Percentiles rank a stretch among this genome's conserved stretches.
These are phyloP conservation scores for Dactylonectria estremocensis DNA, from an alignment of 2,329 filamentous ascomycete species.

Conservation along the genomic window DNA sequence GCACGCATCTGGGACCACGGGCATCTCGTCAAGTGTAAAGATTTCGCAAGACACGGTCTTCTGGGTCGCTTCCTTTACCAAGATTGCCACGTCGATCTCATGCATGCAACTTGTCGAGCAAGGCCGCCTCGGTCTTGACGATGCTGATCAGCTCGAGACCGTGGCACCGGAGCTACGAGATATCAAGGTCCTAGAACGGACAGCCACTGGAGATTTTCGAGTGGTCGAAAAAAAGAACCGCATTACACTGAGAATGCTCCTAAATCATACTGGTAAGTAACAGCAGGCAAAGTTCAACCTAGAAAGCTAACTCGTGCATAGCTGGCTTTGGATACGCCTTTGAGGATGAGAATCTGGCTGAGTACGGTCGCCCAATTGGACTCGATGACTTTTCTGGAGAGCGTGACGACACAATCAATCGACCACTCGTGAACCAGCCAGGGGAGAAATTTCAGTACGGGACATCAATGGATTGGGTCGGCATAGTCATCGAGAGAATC, in stretches of 20 bases:
- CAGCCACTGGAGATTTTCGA: neutral
- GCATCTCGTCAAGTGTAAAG: neutral
- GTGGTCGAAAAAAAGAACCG: neutral
- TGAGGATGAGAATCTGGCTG: conserved; percentile 14
- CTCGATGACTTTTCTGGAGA: conserved; percentile 22
- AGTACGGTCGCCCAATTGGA: conserved; percentile 17
- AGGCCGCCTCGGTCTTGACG: conserved; percentile 2
- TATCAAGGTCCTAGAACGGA: conserved; percentile 11
- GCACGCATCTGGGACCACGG: conserved; percentile 14
- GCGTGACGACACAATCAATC: neutral
- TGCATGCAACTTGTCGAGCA: conserved; percentile 29
- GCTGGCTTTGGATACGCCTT: conserved; percentile 30
- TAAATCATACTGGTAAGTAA: conserved; percentile 20
- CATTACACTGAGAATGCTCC: conserved; percentile 24
- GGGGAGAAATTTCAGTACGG: conserved; percentile 32
- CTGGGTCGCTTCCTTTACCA: conserved; percentile 25
- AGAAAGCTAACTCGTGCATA: too few relatives aligned
- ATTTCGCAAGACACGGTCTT: conserved; percentile 20
- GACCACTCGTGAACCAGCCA: conserved; percentile 27
- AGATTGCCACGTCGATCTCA: conserved; percentile 7
- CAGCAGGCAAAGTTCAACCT: too few relatives aligned
- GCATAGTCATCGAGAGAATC: conserved; percentile 24
- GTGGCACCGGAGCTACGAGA: conserved; percentile 14
- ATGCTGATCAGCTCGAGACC: conserved; percentile 8
- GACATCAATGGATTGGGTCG: conserved; percentile 32